phyloP scores from a whole-genome alignment of 2,329 filamentous ascomycete species.

The Xylariales sp. region DNA sequence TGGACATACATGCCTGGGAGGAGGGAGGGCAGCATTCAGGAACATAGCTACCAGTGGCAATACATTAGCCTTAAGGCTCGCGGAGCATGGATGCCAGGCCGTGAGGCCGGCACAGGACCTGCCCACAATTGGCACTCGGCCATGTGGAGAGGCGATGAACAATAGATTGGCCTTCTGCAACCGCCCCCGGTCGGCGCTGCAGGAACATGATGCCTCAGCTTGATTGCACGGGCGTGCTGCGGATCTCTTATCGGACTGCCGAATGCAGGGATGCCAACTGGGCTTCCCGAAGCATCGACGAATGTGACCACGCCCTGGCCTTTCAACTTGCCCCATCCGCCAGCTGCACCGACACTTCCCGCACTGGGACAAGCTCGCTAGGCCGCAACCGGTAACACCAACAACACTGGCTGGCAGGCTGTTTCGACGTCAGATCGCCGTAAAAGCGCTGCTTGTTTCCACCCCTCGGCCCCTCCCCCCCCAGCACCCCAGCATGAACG shows the following conservation, averaged over 20 bases:
- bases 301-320: conserved; percentile 3
- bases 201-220: conserved; percentile 5
- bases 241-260: conserved; percentile 7
- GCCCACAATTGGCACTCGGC: conserved; percentile 1
- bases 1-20: conserved; percentile 2
- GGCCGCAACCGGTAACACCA: too few species aligned
- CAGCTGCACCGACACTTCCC: too few species aligned
- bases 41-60: neutral
- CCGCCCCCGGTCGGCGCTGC: neutral
- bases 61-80: conserved; percentile 5
- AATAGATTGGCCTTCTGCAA: neutral
- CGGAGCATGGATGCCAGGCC: neutral
- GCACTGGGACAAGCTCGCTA: too few species aligned
- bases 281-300: conserved; percentile 4
- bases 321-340: too few species aligned
- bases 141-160: neutral
- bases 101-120: neutral
- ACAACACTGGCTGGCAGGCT: too few species aligned
- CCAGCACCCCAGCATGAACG: too few species aligned
- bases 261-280: conserved; percentile 4
- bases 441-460: too few species aligned
- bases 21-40: conserved; percentile 1
- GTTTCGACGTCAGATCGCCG: too few species aligned
- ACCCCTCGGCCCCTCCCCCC: too few species aligned
- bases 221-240: conserved; percentile 1